These are phyloP conservation scores for Penicillium sp. DNA, from an alignment of 2,329 filamentous ascomycete species.

Conservation along the genomic window DNA sequence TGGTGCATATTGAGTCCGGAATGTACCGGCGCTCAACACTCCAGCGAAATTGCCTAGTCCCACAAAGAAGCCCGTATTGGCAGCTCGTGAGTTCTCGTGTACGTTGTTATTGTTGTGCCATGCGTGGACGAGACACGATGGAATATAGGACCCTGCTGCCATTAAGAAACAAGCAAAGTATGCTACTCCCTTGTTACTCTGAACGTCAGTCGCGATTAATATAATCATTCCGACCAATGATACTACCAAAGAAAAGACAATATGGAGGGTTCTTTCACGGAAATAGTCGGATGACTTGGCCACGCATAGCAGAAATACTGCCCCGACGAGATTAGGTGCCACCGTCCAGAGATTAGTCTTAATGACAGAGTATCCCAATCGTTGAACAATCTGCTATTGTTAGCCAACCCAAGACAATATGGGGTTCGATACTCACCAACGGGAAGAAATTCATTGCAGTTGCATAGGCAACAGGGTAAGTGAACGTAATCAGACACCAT, in stretches of 20 bases:
- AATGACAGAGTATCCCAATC: constrained; percentile 47
- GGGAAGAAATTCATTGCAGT: constrained; percentile 51
- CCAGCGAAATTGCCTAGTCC: constrained; percentile 53
- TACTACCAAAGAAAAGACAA: constrained; percentile 42
- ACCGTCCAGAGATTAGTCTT: constrained; percentile 53
- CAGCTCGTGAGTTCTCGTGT: constrained; percentile 51
- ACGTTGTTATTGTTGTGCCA: constrained; percentile 58
- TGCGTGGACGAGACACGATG: constrained; percentile 49
- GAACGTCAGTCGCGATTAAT: constrained; percentile 46
- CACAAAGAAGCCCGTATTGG: constrained; percentile 50
- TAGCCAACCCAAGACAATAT: not conserved
- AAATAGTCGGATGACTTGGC: constrained; percentile 48
- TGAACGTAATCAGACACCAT: constrained; percentile 50
- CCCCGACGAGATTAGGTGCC: constrained; percentile 51
- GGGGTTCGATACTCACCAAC: constrained; percentile 25
- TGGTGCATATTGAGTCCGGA: constrained; percentile 51
- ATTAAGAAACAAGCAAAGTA: constrained; percentile 55
- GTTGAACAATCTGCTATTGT: constrained; percentile 40
- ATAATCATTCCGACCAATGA: constrained; percentile 49
- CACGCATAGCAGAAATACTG: constrained; percentile 48
- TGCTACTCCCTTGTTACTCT: constrained; percentile 44
- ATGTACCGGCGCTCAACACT: constrained; percentile 48
- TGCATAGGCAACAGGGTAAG: constrained; percentile 51
- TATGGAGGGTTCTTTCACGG: constrained; percentile 50
- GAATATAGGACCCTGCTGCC: constrained; percentile 47